A percentile compares a stretch with the other conserved stretches of the same genome.
These are phyloP conservation scores for Zangia roseola DNA, from an alignment of 768 basidiomycete species.

Conservation along the genomic window DNA sequence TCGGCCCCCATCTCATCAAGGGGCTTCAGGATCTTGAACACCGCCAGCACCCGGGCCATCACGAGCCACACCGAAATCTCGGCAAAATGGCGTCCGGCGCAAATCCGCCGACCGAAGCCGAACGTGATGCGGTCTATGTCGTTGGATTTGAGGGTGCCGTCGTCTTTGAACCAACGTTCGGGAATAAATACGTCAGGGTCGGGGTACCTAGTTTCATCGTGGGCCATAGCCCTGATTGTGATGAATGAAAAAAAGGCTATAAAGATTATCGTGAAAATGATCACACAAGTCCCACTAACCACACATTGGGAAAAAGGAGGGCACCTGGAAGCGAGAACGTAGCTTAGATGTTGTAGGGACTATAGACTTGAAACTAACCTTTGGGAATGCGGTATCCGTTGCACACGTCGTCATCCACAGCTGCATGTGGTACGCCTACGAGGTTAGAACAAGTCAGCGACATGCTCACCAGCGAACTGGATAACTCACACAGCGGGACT, in stretches of 20 bases:
- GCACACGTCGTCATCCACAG: slow-evolving; percentile 7
- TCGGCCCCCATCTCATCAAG: slow-evolving; percentile 3
- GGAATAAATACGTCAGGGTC: slow-evolving; percentile 3
- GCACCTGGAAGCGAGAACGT: neutral
- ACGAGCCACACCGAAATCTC: slow-evolving; percentile 8
- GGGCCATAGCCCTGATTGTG: slow-evolving; percentile 3
- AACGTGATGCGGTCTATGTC: slow-evolving; percentile 7
- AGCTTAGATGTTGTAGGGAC: neutral
- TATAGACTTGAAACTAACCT: neutral
- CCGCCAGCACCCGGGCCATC: slow-evolving; percentile 1
- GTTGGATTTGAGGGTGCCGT: slow-evolving; percentile 3
- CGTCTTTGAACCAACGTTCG: slow-evolving; percentile 4
- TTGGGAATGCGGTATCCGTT: slow-evolving; percentile 10
- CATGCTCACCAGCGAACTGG: no score
- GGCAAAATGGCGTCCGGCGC: slow-evolving; percentile 18
- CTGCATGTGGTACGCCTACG: slow-evolving; percentile 1
- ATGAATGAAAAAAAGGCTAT: neutral
- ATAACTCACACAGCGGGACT: slow-evolving; percentile 6
- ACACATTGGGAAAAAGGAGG: slow-evolving; percentile 1
- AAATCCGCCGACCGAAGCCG: slow-evolving; percentile 26
- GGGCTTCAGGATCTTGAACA: slow-evolving; percentile 2
- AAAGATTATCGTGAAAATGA: neutral
- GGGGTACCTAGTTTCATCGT: slow-evolving; percentile 5
- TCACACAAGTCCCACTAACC: neutral
- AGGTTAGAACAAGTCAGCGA: neutral